phyloP scores from a whole-genome alignment of 768 basidiomycete species.

The Dentipellis fragilis region DNA sequence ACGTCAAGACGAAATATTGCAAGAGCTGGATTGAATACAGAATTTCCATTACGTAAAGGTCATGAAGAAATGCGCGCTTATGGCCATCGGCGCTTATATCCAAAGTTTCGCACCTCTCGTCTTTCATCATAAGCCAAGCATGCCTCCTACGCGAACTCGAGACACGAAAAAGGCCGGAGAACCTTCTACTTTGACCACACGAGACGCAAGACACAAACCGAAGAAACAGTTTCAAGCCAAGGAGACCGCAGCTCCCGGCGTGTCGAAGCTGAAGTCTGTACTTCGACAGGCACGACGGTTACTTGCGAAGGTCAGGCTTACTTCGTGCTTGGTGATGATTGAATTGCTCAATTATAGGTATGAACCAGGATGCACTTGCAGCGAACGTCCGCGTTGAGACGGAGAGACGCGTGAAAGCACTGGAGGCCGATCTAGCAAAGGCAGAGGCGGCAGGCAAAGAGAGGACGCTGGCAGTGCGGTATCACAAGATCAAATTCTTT shows the following conservation, averaged over 20 bases:
- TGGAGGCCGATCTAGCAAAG: slow-evolving; percentile 62
- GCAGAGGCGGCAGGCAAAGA: slow-evolving; percentile 60
- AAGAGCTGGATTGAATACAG: not conserved
- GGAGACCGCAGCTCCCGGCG: slow-evolving; percentile 39
- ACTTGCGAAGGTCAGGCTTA: slow-evolving; percentile 57
- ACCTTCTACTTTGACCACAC: not conserved
- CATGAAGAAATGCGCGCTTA: not conserved
- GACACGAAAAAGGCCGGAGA: not conserved
- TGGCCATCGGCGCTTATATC: too few relatives aligned
- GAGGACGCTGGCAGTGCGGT: slow-evolving; percentile 61
- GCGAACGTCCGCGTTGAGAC: slow-evolving; percentile 77
- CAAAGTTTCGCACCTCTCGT: too few relatives aligned
- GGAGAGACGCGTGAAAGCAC: slow-evolving; percentile 64
- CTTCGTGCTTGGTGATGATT: not conserved
- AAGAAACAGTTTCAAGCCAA: not conserved
- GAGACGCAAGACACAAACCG: not conserved
- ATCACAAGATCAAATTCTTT: slow-evolving; percentile 92
- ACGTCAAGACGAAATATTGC: not conserved
- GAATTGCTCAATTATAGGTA: not conserved
- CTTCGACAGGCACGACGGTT: slow-evolving; percentile 77
- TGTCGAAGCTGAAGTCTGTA: slow-evolving; percentile 80
- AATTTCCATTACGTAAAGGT: not conserved
- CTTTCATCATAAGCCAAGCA: not conserved
- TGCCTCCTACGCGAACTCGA: slow-evolving; percentile 9
- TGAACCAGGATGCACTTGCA: slow-evolving; percentile 63